A percentile compares a stretch with the other conserved stretches of the same genome.
These are phyloP conservation scores for Pleurotus djamor DNA, from an alignment of 768 basidiomycete species.

Conservation along the genomic window DNA sequence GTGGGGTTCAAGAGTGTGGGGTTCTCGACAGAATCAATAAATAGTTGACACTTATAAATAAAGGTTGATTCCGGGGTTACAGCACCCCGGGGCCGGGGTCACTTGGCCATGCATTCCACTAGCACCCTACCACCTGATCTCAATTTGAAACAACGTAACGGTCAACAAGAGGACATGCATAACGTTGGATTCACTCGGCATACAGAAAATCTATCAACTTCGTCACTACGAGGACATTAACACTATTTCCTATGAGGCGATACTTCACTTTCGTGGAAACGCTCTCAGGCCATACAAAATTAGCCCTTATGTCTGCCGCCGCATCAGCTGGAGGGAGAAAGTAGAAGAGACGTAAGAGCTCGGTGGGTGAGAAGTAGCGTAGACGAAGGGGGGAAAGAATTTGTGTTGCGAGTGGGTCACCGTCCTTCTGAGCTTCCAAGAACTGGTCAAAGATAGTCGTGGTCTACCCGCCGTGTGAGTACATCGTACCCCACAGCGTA, in stretches of 20 bases:
- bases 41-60: background rate
- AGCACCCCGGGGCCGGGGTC: background rate
- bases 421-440: conserved; percentile 36
- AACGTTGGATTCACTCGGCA: conserved; percentile 14
- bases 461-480: conserved; percentile 42
- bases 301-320: background rate
- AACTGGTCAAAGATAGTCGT: conserved; percentile 45
- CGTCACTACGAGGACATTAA: conserved; percentile 74
- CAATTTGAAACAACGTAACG: background rate
- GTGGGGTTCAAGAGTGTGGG: background rate
- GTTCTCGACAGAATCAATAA: background rate
- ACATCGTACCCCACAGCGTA: background rate
- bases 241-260: conserved; percentile 77
- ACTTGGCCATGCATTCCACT: background rate
- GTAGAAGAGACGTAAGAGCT: conserved; percentile 67
- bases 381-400: conserved; percentile 58
- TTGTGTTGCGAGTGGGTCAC: conserved; percentile 42
- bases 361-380: conserved; percentile 74
- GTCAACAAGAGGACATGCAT: background rate
- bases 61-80: background rate
- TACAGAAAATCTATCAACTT: conserved; percentile 61
- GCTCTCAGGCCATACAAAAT: conserved; percentile 61
- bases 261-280: conserved; percentile 72
- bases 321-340: conserved; percentile 34
- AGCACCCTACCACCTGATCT: background rate